Percentiles rank a stretch among this genome's conserved stretches.
Evolutionary conservation across 140 eudicot species (phyloP).

Genomic region (Stevia rebaudiana): DNA sequence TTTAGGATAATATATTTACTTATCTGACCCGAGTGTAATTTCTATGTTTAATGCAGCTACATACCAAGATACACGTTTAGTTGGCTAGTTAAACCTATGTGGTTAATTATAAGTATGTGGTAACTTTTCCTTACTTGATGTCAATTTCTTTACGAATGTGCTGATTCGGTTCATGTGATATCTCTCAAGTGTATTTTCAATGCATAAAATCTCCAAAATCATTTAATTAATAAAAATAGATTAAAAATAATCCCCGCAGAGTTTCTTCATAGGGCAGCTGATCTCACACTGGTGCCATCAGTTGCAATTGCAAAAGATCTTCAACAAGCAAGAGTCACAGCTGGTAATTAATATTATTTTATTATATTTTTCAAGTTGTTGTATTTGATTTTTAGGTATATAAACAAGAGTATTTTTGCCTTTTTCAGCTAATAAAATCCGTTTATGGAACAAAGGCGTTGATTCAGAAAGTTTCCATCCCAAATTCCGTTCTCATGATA

Average conservation of each 20-base stretch:
- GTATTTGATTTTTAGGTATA: neutral
- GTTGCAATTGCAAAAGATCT: slow-evolving; percentile 94
- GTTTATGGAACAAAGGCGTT: slow-evolving; percentile 96
- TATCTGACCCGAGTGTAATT: slow-evolving; percentile 20
- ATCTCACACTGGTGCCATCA: slow-evolving; percentile 94
- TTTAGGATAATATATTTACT: neutral
- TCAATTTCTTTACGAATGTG: neutral
- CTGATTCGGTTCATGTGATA: neutral
- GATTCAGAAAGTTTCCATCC: slow-evolving; percentile 98
- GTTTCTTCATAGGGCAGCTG: slow-evolving; percentile 98
- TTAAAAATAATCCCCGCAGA: slow-evolving; percentile 25
- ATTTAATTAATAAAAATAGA: neutral
- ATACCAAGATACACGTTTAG: slow-evolving; percentile 98
- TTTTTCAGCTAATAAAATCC: slow-evolving; percentile 68
- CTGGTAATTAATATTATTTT: slow-evolving; percentile 42
- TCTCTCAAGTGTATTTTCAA: neutral
- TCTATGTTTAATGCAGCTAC: slow-evolving; percentile 49
- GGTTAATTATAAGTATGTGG: slow-evolving; percentile 83
- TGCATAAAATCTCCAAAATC: neutral
- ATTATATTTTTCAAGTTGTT: neutral
- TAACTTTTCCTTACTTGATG: neutral
- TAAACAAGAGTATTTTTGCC: neutral
- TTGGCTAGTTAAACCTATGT: slow-evolving; percentile 97
- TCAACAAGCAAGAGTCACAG: slow-evolving; percentile 71
- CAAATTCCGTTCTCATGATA: slow-evolving; percentile 62